These are phyloP conservation scores for Drechslerella stenobrocha DNA, from an alignment of 2,329 filamentous ascomycete species.

Conservation along the genomic window DNA sequence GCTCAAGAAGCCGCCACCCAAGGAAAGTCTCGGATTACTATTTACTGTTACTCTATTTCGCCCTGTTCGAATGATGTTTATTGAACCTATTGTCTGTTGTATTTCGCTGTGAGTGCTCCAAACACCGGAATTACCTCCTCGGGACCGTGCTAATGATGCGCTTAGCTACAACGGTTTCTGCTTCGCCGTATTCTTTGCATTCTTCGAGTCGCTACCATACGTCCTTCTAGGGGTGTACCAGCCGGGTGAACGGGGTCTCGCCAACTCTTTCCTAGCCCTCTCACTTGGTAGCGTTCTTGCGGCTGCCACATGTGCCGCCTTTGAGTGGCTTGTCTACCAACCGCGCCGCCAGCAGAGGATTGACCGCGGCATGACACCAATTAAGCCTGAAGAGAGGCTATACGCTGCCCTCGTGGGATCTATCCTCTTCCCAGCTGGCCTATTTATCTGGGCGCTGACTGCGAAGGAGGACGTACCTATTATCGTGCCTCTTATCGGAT, in stretches of 20 bases:
- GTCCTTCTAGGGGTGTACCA: conserved; percentile 48
- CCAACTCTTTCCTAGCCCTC: conserved; percentile 50
- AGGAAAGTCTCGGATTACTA: conserved; percentile 63
- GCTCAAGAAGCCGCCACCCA: conserved; percentile 32
- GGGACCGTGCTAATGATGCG: not conserved
- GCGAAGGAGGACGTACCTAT: conserved; percentile 59
- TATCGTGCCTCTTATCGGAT: conserved; percentile 60
- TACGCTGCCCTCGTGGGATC: conserved; percentile 65
- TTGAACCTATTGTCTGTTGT: conserved; percentile 74
- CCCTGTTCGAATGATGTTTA: conserved; percentile 71
- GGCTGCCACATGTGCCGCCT: conserved; percentile 40
- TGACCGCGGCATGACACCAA: conserved; percentile 8
- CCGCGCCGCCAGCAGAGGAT: conserved; percentile 12
- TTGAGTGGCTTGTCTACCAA: conserved; percentile 30
- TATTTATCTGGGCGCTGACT: conserved; percentile 67
- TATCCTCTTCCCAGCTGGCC: conserved; percentile 59
- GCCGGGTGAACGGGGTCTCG: conserved; percentile 46
- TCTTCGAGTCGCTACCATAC: conserved; percentile 59
- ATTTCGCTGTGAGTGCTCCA: conserved; percentile 32
- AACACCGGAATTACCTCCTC: not conserved
- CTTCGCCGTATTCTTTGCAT: conserved; percentile 72
- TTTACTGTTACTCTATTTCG: conserved; percentile 69
- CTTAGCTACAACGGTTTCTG: conserved; percentile 68
- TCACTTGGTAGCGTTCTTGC: conserved; percentile 51
- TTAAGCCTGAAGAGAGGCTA: conserved; percentile 63